These are phyloP conservation scores for Jimgerdemannia lactiflua DNA, from an alignment of 192 early-diverging fungal genomes.

Conservation along the genomic window DNA sequence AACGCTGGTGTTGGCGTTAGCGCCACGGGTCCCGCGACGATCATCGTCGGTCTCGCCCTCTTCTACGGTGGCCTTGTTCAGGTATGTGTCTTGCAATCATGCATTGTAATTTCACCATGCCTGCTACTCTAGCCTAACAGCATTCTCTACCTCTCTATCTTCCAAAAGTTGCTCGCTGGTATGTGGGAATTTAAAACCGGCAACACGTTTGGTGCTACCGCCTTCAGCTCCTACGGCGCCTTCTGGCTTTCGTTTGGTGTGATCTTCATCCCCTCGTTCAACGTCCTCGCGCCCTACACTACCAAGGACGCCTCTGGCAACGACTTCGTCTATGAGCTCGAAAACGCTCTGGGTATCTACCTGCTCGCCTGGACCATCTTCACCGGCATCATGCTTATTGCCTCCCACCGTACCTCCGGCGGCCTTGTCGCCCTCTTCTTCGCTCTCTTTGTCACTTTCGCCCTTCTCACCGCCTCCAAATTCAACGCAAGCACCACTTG, in stretches of 20 bases:
- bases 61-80: conserved; percentile 79
- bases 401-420: conserved; percentile 59
- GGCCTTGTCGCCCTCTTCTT: conserved; percentile 67
- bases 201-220: conserved; percentile 84
- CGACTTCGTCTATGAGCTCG: conserved; percentile 29
- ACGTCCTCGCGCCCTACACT: conserved; percentile 38
- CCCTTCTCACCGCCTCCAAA: conserved; percentile 63
- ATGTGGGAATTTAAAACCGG: conserved; percentile 81
- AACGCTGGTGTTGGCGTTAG: conserved; percentile 64
- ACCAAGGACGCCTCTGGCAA: conserved; percentile 15
- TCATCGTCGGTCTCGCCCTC: conserved; percentile 63
- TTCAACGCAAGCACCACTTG: conserved; percentile 40
- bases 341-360: conserved; percentile 59
- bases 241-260: conserved; percentile 66
- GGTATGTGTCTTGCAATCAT: conserved; percentile 12
- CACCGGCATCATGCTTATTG: conserved; percentile 67
- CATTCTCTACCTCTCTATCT: not conserved
- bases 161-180: conserved; percentile 55
- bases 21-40: conserved; percentile 43
- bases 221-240: conserved; percentile 67
- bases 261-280: conserved; percentile 56
- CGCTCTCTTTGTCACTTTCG: conserved; percentile 61
- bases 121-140: not conserved
- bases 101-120: not conserved
- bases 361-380: conserved; percentile 66